A percentile compares a stretch with the other conserved stretches of the same genome.
phyloP scores from a whole-genome alignment of 352 stramenopile genomes.

The Peronosclerospora sorghi region DNA sequence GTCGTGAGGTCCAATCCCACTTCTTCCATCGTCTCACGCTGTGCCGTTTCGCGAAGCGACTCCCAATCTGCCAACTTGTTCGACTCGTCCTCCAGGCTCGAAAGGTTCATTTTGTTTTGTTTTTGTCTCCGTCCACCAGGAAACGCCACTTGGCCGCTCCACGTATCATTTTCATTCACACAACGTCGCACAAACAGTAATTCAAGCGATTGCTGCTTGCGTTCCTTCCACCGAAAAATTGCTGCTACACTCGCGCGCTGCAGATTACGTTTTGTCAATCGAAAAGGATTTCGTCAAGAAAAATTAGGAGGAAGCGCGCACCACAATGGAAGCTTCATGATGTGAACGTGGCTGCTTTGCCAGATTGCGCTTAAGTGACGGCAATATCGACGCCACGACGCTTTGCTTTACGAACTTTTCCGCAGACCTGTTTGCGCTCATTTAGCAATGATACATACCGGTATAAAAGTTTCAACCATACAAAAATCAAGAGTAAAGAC shows the following conservation, averaged over 20 bases:
- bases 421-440: constrained; percentile 4
- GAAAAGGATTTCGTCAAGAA: neutral
- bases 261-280: neutral
- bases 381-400: constrained; percentile 33
- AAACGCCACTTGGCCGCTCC: constrained; percentile 78
- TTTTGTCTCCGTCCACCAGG: constrained; percentile 62
- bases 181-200: constrained; percentile 66
- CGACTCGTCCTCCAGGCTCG: constrained; percentile 10
- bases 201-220: constrained; percentile 48
- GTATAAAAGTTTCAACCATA: too few relatives aligned
- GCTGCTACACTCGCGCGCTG: constrained; percentile 68
- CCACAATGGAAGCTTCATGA: constrained; percentile 20
- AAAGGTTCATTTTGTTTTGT: constrained; percentile 29
- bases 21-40: constrained; percentile 74
- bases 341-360: constrained; percentile 21
- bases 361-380: constrained; percentile 47
- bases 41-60: constrained; percentile 50
- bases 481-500: too few relatives aligned
- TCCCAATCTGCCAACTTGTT: constrained; percentile 49
- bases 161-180: constrained; percentile 64
- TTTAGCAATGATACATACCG: too few relatives aligned
- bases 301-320: constrained; percentile 4
- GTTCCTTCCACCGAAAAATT: constrained; percentile 71
- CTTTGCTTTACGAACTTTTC: constrained; percentile 30
- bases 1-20: constrained; percentile 59